Base-by-base conservation (phyloP, 495 filamentous ascomycete genomes). In the Penicillium paxilli region DNA sequence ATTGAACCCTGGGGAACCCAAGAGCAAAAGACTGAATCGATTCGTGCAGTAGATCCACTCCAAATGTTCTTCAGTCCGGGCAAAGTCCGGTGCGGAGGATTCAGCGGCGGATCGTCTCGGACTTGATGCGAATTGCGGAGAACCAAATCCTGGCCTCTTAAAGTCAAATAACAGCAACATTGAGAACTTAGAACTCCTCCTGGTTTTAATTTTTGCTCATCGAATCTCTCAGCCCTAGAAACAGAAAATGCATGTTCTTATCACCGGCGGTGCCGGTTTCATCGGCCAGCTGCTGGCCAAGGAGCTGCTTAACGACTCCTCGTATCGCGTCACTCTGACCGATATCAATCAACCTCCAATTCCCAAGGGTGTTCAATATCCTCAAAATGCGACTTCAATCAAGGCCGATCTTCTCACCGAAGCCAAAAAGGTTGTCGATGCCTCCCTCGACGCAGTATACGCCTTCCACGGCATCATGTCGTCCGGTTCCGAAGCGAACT, bases 401-500 rank as follows among this genome's bases (percentile, higher is more conserved):
- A 74, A 77, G 10, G 80, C 82, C 3, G 85, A 90, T 66, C 78
- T 90, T 26, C 73, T 80, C 44, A 70, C 70, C 16, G 67, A 70
- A 0, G 65, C 74, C 4, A 81, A 80, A 53, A 64, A 81, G 6
- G 54, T 88, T 16, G 72, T 88, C 14, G 58, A 70, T 14, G 61
- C 66, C 10, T 79, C 75, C 10, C 71, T 89, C 0, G 75, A 83
- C 55, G 86, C 83, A 25, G 79, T 87, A 63, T 90, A 87, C 71
- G 72, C 88, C 60, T 86, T 92, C 75, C 88, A 92, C 75, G 88
- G 88, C 45, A 89, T 92, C 72, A 90, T 91, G 88, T 88, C 85
- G 5, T 82, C 83, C 12, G 86, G 85, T 23, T 80, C 82, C 25
- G 88, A 92, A 68, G 81, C 82, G 49, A 77, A 91, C 68, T 85